Evolutionary conservation across 768 basidiomycete genomes (phyloP).

Genomic region (Nevesoporus exiguus): DNA sequence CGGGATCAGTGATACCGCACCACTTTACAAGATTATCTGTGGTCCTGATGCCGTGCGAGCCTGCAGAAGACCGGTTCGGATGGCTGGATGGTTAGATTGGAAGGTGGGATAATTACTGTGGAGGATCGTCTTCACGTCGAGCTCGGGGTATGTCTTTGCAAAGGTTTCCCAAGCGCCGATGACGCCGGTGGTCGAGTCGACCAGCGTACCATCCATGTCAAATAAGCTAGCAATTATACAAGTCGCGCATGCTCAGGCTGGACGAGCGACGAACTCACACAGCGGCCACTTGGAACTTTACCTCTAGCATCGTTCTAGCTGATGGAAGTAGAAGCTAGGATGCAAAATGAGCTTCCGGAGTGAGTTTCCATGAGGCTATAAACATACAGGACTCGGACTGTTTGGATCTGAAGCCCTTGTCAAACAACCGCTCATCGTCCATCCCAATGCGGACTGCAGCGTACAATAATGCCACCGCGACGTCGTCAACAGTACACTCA

Average conservation of each 20-base stretch:
- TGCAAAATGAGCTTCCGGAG: background rate
- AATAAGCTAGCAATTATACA: constrained; percentile 48
- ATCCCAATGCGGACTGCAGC: constrained; percentile 12
- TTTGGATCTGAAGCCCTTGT: constrained; percentile 36
- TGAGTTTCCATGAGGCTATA: background rate
- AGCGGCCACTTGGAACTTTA: constrained; percentile 38
- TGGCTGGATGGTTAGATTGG: background rate
- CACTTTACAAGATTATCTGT: constrained; percentile 73
- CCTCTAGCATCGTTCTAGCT: constrained; percentile 30
- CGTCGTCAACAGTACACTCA: constrained; percentile 71
- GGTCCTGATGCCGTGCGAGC: constrained; percentile 80
- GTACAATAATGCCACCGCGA: constrained; percentile 64
- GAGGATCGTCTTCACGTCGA: constrained; percentile 59
- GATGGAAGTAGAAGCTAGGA: too few relatives aligned
- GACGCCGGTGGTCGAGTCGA: constrained; percentile 82
- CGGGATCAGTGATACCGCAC: constrained; percentile 65
- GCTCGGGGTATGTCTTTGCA: constrained; percentile 59
- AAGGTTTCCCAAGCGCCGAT: constrained; percentile 82
- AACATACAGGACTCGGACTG: constrained; percentile 9
- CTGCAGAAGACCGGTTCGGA: constrained; percentile 32
- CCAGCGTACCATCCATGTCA: constrained; percentile 81
- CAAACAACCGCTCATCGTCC: constrained; percentile 37
- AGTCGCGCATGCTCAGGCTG: too few relatives aligned
- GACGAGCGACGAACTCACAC: constrained; percentile 32
- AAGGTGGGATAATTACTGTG: constrained; percentile 45